Percentiles rank a stretch among this genome's conserved stretches.
phyloP scores from a whole-genome alignment of 345 rosid species.

The Hevea brasiliensis region DNA sequence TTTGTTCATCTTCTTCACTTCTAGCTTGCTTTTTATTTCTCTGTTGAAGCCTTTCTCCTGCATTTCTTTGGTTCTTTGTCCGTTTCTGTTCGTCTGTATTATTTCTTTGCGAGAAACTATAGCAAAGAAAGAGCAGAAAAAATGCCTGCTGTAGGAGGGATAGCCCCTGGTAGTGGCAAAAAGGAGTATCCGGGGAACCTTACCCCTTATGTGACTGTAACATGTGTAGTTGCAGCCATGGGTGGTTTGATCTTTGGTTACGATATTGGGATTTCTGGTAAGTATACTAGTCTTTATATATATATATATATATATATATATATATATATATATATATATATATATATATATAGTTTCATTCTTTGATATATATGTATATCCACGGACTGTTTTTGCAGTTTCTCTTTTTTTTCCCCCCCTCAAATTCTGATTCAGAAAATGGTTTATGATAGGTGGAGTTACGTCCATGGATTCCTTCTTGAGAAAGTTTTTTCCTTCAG shows the following conservation, averaged over 20 bases:
- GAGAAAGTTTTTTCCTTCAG: conserved; percentile 65
- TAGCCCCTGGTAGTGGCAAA: conserved; percentile 43
- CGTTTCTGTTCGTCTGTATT: neutral
- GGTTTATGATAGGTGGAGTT: conserved; percentile 68
- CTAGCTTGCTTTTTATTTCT: neutral
- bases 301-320: too few species aligned
- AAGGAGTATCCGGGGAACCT: conserved; percentile 81
- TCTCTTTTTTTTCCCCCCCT: neutral
- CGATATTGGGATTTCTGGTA: conserved; percentile 94
- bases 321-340: too few species aligned
- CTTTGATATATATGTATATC: too few species aligned
- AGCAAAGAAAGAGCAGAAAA: neutral
- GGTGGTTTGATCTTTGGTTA: conserved; percentile 98
- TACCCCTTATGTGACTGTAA: conserved; percentile 65
- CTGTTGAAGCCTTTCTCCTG: neutral
- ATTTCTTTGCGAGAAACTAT: conserved; percentile 4
- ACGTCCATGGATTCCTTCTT: conserved; percentile 78
- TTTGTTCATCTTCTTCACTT: neutral
- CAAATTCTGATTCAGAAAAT: neutral
- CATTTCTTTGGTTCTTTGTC: neutral
- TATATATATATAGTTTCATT: too few species aligned
- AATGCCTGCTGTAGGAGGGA: conserved; percentile 30
- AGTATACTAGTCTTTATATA: neutral
- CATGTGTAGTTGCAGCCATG: conserved; percentile 96
- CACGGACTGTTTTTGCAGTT: neutral